Evolutionary conservation across 108 stramenopile genomes (phyloP).

Genomic region (Fragilaria crotonensis): DNA sequence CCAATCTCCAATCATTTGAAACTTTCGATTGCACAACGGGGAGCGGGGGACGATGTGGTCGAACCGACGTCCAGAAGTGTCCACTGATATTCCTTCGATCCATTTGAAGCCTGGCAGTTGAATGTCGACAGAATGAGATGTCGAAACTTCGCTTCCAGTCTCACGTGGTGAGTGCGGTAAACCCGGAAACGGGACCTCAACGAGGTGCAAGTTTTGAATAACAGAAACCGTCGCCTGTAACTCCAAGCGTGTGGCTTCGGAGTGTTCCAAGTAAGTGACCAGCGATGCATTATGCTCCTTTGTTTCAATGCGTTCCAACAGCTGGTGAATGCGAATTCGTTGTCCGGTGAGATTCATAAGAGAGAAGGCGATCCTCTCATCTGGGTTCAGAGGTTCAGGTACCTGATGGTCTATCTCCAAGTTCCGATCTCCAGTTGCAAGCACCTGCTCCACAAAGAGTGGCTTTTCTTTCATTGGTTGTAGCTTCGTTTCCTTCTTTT

Average conservation of each 20-base stretch:
- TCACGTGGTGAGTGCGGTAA: conserved; percentile 28
- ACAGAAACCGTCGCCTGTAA: conserved; percentile 85
- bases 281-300: conserved; percentile 27
- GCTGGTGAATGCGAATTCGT: conserved; percentile 73
- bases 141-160: conserved; percentile 6
- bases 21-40: conserved; percentile 38
- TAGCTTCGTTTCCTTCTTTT: conserved; percentile 2
- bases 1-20: conserved; percentile 64
- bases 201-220: conserved; percentile 62
- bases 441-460: conserved; percentile 12
- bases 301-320: conserved; percentile 13
- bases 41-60: conserved; percentile 62
- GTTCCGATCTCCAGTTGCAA: conserved; percentile 13
- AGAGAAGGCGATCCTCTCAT: conserved; percentile 85
- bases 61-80: conserved; percentile 80
- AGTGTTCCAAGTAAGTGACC: conserved; percentile 74
- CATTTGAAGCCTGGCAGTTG: conserved; percentile 90
- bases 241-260: conserved; percentile 50
- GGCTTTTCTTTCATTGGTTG: not conserved
- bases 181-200: conserved; percentile 85
- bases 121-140: conserved; percentile 68
- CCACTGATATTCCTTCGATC: conserved; percentile 71
- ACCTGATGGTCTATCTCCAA: conserved; percentile 52
- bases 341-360: conserved; percentile 86
- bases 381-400: conserved; percentile 36